Base-by-base conservation (phyloP, 2,329 filamentous ascomycete species). In the Cryoendolithus antarcticus region DNA sequence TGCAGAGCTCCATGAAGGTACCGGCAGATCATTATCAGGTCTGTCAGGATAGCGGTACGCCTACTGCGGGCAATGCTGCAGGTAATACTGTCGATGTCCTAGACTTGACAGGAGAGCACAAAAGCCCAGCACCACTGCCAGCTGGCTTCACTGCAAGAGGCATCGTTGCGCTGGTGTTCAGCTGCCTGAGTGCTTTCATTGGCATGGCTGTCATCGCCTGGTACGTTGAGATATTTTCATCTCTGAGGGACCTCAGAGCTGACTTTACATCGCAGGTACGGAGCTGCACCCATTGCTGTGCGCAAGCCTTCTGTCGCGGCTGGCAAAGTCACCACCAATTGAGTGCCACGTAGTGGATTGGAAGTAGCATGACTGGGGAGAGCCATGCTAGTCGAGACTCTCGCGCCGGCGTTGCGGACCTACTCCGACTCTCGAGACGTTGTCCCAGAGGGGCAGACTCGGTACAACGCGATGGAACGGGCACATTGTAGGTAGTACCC, bases 101-200 rank as follows among this genome's bases (percentile, higher is more conserved):
- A 0, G 73, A 91, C 45, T 62, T 86, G 2, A 61, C 56, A 0
- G 80, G 79, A 7, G 64, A 81, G 56, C 79, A 77, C 40, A 60
- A 54, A 29, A 65, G 70, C 2, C 71, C 75, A 0, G 59, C 58
- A 0, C 67, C 63, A 32, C 54, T 89, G 10, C 82, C 82, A 0
- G 67, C 63, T 1, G 83, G 83, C 1, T 86, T 88, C 56, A 84
- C 79, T 0, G 58, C 76, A 0, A 69, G 71, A 29, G 85, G 84
- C 6, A 81, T 82, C 32, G 72, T 86, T 1, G 84, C 84, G 8
- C 61, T 91, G 48, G 77, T 79, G 2, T 84, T 89, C 54, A 84
- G 79, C 52, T 73, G 72, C 46, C 45, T 86, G 3, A 71, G 71
- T 10, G 85, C 82, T 2, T 64, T 86, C 35, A 49, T 84, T 5